Conservation (phyloP, 306 rosid species). For the Corylus avellana region DNA sequence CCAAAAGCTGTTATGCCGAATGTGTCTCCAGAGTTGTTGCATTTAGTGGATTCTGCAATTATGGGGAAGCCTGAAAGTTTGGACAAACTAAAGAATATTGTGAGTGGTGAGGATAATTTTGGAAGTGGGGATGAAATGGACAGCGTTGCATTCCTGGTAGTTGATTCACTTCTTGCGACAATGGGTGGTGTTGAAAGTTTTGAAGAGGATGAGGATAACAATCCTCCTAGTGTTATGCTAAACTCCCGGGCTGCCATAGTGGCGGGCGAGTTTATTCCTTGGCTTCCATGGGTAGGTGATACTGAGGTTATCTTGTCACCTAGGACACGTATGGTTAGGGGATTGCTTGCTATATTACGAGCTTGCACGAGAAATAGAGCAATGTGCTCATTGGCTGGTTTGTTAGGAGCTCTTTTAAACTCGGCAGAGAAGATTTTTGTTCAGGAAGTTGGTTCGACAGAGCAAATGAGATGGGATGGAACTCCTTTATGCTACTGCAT, state of each 20-base stretch:
- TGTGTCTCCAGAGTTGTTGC: slow-evolving; percentile 88
- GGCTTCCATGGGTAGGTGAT: slow-evolving; percentile 90
- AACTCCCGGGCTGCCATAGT: slow-evolving; percentile 97
- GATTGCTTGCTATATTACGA: slow-evolving; percentile 90
- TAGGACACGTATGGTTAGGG: slow-evolving; percentile 91
- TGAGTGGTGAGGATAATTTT: slow-evolving; percentile 72
- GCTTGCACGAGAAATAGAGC: slow-evolving; percentile 98
- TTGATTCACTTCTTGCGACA: slow-evolving; percentile 94
- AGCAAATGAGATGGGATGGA: slow-evolving; percentile 87
- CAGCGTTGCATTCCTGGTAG: slow-evolving; percentile 63
- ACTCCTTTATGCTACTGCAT: slow-evolving; percentile 88
- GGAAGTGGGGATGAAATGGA: slow-evolving; percentile 78
- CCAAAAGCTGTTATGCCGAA: slow-evolving; percentile 58
- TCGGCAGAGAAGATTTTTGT: slow-evolving; percentile 76
- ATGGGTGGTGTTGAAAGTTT: slow-evolving; percentile 99
- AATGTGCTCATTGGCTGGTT: slow-evolving; percentile 96
- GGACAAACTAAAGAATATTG: slow-evolving; percentile 87
- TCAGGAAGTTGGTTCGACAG: slow-evolving; percentile 63
- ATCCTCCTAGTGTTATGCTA: slow-evolving; percentile 98
- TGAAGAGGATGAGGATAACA: slow-evolving; percentile 84
- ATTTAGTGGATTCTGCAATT: slow-evolving; percentile 96
- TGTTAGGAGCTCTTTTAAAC: slow-evolving; percentile 77
- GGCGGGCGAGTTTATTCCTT: slow-evolving; percentile 88
- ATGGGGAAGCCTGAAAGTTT: slow-evolving; percentile 96
- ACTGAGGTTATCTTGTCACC: slow-evolving; percentile 75